A percentile compares a stretch with the other conserved stretches of the same genome.
Evolutionary conservation across 306 rosid species (phyloP).

Genomic region (Carpinus viminea): DNA sequence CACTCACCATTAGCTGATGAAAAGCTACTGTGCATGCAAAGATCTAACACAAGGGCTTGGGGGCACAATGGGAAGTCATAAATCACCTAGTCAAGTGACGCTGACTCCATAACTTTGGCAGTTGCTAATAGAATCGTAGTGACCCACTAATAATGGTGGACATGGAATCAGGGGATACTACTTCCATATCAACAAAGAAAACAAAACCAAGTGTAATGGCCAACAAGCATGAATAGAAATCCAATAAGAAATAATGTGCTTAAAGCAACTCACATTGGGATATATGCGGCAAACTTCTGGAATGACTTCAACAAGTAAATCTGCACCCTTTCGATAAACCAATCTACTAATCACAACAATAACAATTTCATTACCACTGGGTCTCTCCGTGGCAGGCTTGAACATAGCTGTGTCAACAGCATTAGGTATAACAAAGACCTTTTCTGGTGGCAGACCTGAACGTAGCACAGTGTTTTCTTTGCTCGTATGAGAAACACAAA

Average conservation of each 20-base stretch:
- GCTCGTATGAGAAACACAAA: constrained; percentile 96
- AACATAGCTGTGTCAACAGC: constrained; percentile 96
- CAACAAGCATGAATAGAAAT: neutral
- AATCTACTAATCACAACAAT: constrained; percentile 87
- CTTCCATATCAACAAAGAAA: constrained; percentile 1
- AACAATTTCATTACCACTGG: constrained; percentile 52
- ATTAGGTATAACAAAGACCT: constrained; percentile 87
- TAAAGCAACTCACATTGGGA: constrained; percentile 65
- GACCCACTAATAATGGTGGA: neutral
- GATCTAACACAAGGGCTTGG: neutral
- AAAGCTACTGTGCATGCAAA: neutral
- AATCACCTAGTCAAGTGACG: neutral
- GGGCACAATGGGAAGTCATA: neutral
- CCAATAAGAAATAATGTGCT: neutral
- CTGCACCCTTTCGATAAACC: constrained; percentile 92
- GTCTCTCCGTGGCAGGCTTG: constrained; percentile 72
- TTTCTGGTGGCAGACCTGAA: constrained; percentile 86
- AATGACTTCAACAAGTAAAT: constrained; percentile 94
- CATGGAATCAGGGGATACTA: neutral
- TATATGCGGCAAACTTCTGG: constrained; percentile 80
- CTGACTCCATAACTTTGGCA: neutral
- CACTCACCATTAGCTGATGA: neutral
- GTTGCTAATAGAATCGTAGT: neutral
- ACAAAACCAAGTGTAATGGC: neutral
- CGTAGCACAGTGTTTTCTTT: constrained; percentile 89